These are phyloP conservation scores for Huntiella abstrusa DNA, from an alignment of 2,329 filamentous ascomycete genomes.

Conservation along the genomic window DNA sequence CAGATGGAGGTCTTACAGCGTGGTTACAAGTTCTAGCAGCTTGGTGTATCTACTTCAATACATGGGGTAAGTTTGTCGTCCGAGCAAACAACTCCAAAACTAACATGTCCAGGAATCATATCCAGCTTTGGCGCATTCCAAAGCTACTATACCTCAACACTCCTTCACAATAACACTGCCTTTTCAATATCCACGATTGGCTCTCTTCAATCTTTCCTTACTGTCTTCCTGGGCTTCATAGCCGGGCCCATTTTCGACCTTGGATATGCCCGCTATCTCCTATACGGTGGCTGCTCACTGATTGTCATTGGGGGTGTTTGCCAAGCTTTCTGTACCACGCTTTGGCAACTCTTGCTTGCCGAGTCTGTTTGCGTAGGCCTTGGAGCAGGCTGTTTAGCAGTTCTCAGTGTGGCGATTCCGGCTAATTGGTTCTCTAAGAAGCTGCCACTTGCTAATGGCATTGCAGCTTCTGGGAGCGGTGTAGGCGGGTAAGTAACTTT, in stretches of 20 bases:
- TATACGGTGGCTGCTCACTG: slow-evolving; percentile 18
- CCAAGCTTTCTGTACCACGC: slow-evolving; percentile 19
- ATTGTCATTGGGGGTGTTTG: slow-evolving; percentile 22
- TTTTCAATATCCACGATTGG: slow-evolving; percentile 21
- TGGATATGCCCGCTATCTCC: slow-evolving; percentile 19
- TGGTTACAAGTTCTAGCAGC: slow-evolving; percentile 21
- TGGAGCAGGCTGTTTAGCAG: slow-evolving; percentile 22
- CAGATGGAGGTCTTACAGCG: slow-evolving; percentile 18
- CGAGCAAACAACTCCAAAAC: not conserved
- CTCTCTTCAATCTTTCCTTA: slow-evolving; percentile 20
- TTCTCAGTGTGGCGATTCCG: slow-evolving; percentile 23
- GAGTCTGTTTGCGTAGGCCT: slow-evolving; percentile 25
- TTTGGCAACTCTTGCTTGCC: slow-evolving; percentile 24
- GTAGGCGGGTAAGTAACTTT: slow-evolving; percentile 16
- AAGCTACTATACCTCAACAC: slow-evolving; percentile 17
- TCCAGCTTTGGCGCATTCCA: slow-evolving; percentile 21
- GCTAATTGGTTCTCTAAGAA: slow-evolving; percentile 22
- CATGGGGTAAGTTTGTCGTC: slow-evolving; percentile 15
- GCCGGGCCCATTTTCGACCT: slow-evolving; percentile 23
- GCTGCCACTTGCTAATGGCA: slow-evolving; percentile 23
- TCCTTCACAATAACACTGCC: slow-evolving; percentile 15
- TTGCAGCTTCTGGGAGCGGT: slow-evolving; percentile 24
- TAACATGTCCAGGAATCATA: not conserved
- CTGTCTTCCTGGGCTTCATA: slow-evolving; percentile 20
- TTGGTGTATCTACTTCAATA: slow-evolving; percentile 20